phyloP scores from a whole-genome alignment of 2,329 filamentous ascomycete species.

The Claviceps sp. region DNA sequence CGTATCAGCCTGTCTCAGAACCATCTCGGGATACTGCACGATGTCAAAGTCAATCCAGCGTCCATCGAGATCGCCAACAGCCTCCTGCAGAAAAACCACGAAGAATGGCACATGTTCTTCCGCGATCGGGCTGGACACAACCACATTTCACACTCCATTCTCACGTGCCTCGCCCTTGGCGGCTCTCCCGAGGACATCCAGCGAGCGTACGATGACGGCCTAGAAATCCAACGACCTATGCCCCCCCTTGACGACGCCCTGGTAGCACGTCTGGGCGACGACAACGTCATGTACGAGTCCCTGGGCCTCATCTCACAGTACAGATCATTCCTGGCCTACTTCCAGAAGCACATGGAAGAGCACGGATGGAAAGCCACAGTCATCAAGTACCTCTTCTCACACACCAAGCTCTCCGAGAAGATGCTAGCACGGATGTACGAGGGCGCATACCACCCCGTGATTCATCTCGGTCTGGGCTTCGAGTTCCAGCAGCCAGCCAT shows the following conservation, averaged over 20 bases:
- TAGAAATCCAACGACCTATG: slow-evolving; percentile 13
- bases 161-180: slow-evolving; percentile 17
- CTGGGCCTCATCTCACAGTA: slow-evolving; percentile 25
- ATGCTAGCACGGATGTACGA: slow-evolving; percentile 35
- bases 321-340: slow-evolving; percentile 48
- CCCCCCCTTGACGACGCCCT: slow-evolving; percentile 10
- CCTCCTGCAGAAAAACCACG: slow-evolving; percentile 18
- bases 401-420: slow-evolving; percentile 40
- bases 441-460: slow-evolving; percentile 53
- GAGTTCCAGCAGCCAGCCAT: slow-evolving; percentile 56
- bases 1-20: not conserved
- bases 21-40: not conserved
- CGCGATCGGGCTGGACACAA: slow-evolving; percentile 15
- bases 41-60: not conserved
- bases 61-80: slow-evolving; percentile 8
- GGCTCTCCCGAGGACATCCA: slow-evolving; percentile 13
- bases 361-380: slow-evolving; percentile 35
- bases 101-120: slow-evolving; percentile 18
- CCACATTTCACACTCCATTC: slow-evolving; percentile 19
- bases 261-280: slow-evolving; percentile 9
- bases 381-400: slow-evolving; percentile 46
- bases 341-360: slow-evolving; percentile 43
- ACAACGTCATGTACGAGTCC: not conserved
- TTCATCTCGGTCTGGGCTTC: slow-evolving; percentile 55
- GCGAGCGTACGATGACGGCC: slow-evolving; percentile 14